Conservation (phyloP, 257 asterid genomes). For the Fraxinus excelsior region DNA sequence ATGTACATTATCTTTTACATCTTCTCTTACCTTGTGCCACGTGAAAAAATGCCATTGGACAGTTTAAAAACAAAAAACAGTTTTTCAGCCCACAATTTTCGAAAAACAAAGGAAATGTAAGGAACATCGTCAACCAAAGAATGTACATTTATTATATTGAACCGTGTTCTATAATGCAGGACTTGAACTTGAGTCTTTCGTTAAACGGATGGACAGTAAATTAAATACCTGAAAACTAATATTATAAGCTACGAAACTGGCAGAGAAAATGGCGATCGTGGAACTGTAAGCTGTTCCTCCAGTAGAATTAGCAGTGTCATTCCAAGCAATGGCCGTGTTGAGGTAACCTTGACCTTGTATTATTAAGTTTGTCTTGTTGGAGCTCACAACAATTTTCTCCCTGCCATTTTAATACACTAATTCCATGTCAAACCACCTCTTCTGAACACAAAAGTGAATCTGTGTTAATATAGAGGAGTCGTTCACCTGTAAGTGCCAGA, state of each 20-base stretch:
- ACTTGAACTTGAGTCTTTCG: background rate
- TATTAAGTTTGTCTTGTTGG: constrained; percentile 66
- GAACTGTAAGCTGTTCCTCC: constrained; percentile 67
- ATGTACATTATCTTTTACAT: too few species aligned
- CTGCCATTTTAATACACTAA: constrained; percentile 25
- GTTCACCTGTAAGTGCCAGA: constrained; percentile 72
- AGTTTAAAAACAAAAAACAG: too few species aligned
- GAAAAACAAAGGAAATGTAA: too few species aligned
- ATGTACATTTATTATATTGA: background rate
- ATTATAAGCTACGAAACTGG: constrained; percentile 72
- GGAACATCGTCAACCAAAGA: too few species aligned
- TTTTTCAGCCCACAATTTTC: too few species aligned
- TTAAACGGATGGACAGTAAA: background rate
- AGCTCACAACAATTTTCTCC: constrained; percentile 64
- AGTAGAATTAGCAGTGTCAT: constrained; percentile 79
- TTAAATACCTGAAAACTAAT: constrained; percentile 68
- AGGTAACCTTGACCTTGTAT: constrained; percentile 73
- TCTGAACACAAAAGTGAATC: too few species aligned
- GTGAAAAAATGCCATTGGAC: too few species aligned
- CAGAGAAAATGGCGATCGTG: constrained; percentile 50
- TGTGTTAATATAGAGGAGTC: too few species aligned
- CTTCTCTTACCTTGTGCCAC: too few species aligned
- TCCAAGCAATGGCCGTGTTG: constrained; percentile 70
- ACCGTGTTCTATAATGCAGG: background rate
- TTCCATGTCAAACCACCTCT: background rate